Base-by-base conservation (phyloP, 2,329 filamentous ascomycete genomes). In the Falciphora oryzae region DNA sequence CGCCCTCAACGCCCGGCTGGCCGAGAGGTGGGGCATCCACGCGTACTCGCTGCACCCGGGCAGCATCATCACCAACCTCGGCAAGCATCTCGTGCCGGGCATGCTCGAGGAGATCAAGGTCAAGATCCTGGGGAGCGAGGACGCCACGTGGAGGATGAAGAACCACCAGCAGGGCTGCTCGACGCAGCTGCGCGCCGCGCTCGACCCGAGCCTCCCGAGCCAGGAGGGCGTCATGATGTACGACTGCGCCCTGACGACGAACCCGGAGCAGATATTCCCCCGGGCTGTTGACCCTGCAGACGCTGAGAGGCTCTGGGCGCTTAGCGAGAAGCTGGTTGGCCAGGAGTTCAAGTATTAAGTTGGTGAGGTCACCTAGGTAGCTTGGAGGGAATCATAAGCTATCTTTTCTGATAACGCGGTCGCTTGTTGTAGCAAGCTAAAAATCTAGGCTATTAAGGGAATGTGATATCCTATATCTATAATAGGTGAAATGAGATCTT, bases 241-340 rank as follows among this genome's bases (percentile, higher is more conserved):
- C 4, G 68, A 79, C 61, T 74, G 73, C 16, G 74, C 4, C 29
- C 57, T 60, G 10, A 31, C 38, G 18, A 50, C 57, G 60, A 65
- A 65, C 65, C 67, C n/a, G 66, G 63, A 66, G 44, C 69, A 18
- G 28, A 31, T 60, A 4, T 13, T 14, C 58, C 27, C 28, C 4
- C 71, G 69, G 69, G 71, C 65, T 1, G 69, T 65, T 1, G 68
- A 68, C 58, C 50, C 65, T 2, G 32, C 68, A 1, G 70, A 72
- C 50, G 79, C 80, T 0, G 76, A 78, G 65, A 78, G 69, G 70
- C 69, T 82, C 53, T 83, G 80, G 81, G 73, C 73, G 58, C 58
- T 81, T 60, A 81, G 77, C n/a, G 78, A 81, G 72, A 70, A 78
- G 67, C 67, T 82, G 61, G 79, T 81, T n/a, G 74, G 72, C 0